These are phyloP conservation scores for Porodaedalea pini DNA, from an alignment of 1,284 basidiomycete species.

Conservation along the genomic window DNA sequence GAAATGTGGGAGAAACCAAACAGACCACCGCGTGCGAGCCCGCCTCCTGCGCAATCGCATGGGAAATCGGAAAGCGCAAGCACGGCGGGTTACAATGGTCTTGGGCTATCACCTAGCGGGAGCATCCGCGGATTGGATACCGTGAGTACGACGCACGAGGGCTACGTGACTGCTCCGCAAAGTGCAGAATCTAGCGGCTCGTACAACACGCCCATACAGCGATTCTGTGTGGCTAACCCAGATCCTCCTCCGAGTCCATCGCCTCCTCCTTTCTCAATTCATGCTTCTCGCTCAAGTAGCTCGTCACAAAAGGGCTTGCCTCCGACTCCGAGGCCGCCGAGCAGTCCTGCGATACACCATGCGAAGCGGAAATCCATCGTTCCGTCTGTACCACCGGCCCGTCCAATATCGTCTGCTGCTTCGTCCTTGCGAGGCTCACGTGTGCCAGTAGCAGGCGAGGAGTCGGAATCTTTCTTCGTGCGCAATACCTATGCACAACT, in stretches of 20 bases:
- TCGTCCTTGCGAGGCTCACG: constrained; percentile 35
- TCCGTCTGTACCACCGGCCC: constrained; percentile 29
- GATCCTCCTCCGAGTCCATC: constrained; percentile 8
- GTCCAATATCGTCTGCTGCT: constrained; percentile 31
- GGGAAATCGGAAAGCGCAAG: constrained; percentile 13
- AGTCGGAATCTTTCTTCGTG: constrained; percentile 82
- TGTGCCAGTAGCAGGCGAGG: constrained; percentile 67
- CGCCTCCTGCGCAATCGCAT: constrained; percentile 1
- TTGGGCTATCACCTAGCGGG: neutral
- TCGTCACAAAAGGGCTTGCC: constrained; percentile 38
- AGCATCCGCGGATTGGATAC: constrained; percentile 2
- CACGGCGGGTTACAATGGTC: neutral
- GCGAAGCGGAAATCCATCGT: constrained; percentile 32
- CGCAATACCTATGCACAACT: constrained; percentile 86
- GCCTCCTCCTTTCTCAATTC: constrained; percentile 4
- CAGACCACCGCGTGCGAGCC: constrained; percentile 10
- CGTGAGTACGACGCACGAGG: constrained; percentile 16
- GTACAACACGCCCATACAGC: neutral
- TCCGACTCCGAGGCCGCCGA: constrained; percentile 21
- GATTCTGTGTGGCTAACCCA: constrained; percentile 12
- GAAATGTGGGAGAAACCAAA: constrained; percentile 10
- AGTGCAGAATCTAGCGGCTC: constrained; percentile 9
- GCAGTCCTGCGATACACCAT: constrained; percentile 23
- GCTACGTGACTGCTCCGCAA: constrained; percentile 18
- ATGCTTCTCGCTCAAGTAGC: constrained; percentile 21